These are phyloP conservation scores for Yarrowia osloensis DNA, from an alignment of 805 yeast genomes.

Conservation along the genomic window DNA sequence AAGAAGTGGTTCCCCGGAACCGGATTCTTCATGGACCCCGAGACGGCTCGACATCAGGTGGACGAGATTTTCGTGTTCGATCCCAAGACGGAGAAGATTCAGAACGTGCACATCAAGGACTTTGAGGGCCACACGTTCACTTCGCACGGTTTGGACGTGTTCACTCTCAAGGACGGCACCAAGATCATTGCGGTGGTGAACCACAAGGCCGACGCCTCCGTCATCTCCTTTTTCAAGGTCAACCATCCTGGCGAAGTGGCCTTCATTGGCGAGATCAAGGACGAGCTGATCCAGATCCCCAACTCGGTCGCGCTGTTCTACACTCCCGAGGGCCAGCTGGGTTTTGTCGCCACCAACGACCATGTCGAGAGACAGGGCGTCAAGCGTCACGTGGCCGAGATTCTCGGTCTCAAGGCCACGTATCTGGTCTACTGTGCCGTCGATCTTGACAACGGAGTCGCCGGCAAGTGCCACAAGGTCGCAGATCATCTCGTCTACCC, in stretches of 20 bases:
- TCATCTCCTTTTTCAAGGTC: slow-evolving; percentile 5
- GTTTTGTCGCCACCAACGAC: slow-evolving; percentile 7
- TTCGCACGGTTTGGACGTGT: slow-evolving; percentile 19
- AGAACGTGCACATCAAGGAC: background rate
- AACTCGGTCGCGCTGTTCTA: slow-evolving; percentile 19
- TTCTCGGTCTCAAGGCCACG: slow-evolving; percentile 17
- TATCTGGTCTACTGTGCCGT: slow-evolving; percentile 4
- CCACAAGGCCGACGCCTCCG: slow-evolving; percentile 1
- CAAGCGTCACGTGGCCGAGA: background rate
- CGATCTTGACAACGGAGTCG: background rate
- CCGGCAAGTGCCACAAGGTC: slow-evolving; percentile 13
- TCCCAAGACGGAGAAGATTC: slow-evolving; percentile 15
- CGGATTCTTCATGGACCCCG: slow-evolving; percentile 6
- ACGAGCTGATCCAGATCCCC: background rate
- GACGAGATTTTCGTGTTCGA: background rate
- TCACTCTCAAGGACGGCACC: slow-evolving; percentile 13
- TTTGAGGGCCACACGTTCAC: slow-evolving; percentile 14
- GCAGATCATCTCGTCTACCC: slow-evolving; percentile 20
- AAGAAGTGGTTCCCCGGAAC: slow-evolving; percentile 26
- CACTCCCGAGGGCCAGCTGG: slow-evolving; percentile 27
- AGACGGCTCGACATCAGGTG: background rate
- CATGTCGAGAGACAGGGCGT: background rate
- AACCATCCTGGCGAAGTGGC: background rate
- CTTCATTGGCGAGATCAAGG: slow-evolving; percentile 5
- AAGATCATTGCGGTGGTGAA: background rate